Evolutionary conservation across 1,284 basidiomycete species (phyloP), one percentile per base, ranked within the genome.

Genomic region (Takashimella koratensis): DNA sequence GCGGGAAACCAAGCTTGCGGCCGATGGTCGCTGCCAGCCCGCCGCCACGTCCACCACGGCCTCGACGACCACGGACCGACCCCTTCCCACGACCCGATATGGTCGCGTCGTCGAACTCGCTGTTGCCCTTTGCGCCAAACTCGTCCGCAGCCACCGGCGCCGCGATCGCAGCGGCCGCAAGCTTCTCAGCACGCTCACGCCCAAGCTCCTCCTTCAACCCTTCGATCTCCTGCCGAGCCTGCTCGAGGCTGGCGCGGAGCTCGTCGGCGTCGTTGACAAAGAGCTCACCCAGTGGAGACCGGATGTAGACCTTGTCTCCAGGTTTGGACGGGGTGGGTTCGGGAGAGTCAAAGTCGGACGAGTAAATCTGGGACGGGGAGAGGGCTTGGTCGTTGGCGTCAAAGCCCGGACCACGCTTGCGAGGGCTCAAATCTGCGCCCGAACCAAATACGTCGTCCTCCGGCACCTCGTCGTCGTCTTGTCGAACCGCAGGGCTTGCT

Each of bases 281-380:
- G 61, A 67, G 66, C 44, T 74, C 75, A 25, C 67, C 73, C 3
- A 76, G 67, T 3, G 74, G 73, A 4, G 67, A 63, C 49, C 71
- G 62, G 13, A 62, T 48, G 52, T 53, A 59, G 44, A 65, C 60
- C 58, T 68, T 48, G 49, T 67, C 59, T n/a, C n/a, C n/a, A 81
- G 40, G 86, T 84, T 71, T 90, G 83, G 67, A 81, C 3, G 86
- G 84, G 0, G 85, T 85, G 19, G 82, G 80, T 51, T 86, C 81
- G 19, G 88, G 88, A 2, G 81, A 80, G 52, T 87, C 85, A 57
- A 75, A 77, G 58, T 75, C 72, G 30, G 69, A 73, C 27, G 67
- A 63, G 57, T 74, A 76, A 1, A 74, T 58, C 41, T 71, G 68
- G 6, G 64, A 66, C 3, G 57, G 81, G 19, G 79, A 79, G 30